These are phyloP conservation scores for Collybia mongolica DNA, from an alignment of 768 basidiomycete genomes.

Conservation along the genomic window DNA sequence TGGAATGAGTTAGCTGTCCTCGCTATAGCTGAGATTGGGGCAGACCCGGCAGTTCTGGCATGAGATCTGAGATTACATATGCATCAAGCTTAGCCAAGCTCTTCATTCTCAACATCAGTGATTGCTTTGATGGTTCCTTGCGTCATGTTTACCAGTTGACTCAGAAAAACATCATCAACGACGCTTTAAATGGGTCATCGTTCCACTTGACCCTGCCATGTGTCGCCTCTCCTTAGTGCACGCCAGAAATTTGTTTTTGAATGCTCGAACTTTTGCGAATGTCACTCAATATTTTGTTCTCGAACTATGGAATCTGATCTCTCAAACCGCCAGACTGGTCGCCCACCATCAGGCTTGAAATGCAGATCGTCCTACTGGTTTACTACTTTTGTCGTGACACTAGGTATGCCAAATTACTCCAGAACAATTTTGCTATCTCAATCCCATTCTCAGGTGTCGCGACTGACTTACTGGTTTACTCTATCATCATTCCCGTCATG, in stretches of 20 bases:
- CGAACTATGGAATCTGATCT: no score
- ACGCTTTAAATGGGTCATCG: no score
- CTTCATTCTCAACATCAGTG: no score
- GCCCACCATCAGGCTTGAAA: conserved; percentile 41
- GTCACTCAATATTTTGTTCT: no score
- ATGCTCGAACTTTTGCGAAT: no score
- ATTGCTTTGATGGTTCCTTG: no score
- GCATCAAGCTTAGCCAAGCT: no score
- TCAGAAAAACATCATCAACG: no score
- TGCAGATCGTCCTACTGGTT: conserved; percentile 64
- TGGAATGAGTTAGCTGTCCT: background rate
- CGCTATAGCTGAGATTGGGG: background rate
- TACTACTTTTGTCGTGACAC: conserved; percentile 49
- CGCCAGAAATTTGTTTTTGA: background rate
- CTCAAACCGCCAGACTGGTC: background rate
- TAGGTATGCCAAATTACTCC: conserved; percentile 29
- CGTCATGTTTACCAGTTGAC: no score
- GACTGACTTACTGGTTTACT: conserved; percentile 59
- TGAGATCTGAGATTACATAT: conserved; percentile 18
- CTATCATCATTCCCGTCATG: conserved; percentile 60
- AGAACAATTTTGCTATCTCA: no score
- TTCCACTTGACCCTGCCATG: no score
- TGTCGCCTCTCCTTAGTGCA: no score
- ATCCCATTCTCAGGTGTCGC: conserved; percentile 30
- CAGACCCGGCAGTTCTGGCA: conserved; percentile 60